Conservation (phyloP, 352 stramenopile genomes). For the Phytophthora ramorum region DNA sequence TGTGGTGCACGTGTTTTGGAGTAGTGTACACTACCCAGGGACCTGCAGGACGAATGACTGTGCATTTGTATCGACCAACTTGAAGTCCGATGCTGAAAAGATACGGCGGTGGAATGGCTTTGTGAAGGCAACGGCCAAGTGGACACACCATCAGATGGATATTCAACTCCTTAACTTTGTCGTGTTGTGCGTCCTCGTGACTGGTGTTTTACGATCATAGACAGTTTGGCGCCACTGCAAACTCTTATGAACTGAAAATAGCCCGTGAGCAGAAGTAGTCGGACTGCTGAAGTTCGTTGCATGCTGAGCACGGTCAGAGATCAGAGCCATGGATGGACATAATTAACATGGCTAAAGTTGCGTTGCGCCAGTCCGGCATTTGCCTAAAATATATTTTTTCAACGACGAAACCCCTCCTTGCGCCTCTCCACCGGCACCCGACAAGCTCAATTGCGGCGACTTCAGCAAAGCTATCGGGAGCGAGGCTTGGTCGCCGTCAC, state of each 20-base stretch:
- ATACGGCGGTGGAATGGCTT: neutral
- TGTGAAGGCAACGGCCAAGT: too few species aligned
- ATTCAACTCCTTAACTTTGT: too few species aligned
- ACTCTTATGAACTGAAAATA: too few species aligned
- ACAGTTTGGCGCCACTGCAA: too few species aligned
- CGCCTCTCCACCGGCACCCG: slow-evolving; percentile 18
- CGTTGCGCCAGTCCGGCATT: too few species aligned
- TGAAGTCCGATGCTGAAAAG: slow-evolving; percentile 10
- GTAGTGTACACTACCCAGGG: neutral
- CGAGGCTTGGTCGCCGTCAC: neutral
- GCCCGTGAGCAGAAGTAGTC: too few species aligned
- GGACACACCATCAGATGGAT: neutral
- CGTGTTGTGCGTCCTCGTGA: too few species aligned
- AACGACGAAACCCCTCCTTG: slow-evolving; percentile 20
- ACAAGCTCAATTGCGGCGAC: slow-evolving; percentile 3
- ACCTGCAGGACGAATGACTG: neutral
- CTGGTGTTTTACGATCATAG: neutral
- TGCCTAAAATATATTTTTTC: slow-evolving; percentile 19
- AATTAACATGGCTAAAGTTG: neutral
- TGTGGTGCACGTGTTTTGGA: neutral
- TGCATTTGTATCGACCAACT: slow-evolving; percentile 19
- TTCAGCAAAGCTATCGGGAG: slow-evolving; percentile 4
- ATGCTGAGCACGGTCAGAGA: too few species aligned
- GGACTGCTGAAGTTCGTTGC: too few species aligned
- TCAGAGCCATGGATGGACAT: too few species aligned